phyloP scores from a whole-genome alignment of 176 grass and related monocot genomes.

The Hordeum vulgare region DNA sequence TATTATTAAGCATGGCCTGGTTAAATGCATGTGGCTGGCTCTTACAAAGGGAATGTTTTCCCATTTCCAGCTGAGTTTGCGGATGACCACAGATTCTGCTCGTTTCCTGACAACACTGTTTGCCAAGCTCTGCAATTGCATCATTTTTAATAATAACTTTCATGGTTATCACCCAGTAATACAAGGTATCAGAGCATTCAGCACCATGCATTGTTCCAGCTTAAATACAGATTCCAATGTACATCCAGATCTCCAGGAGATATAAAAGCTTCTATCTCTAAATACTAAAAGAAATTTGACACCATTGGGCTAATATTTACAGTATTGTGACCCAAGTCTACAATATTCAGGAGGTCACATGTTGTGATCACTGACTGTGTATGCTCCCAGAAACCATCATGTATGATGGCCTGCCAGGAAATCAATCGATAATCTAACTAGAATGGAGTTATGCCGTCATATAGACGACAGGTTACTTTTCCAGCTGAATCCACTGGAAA shows the following conservation, averaged over 20 bases:
- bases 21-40: neutral
- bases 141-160: neutral
- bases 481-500: neutral
- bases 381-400: neutral
- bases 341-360: neutral
- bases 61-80: slow-evolving; percentile 4
- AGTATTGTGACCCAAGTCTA: neutral
- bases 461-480: neutral
- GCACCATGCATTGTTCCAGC: neutral
- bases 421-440: slow-evolving; percentile 2
- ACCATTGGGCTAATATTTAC: neutral
- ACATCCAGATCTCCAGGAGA: neutral
- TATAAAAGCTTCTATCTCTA: neutral
- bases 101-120: neutral
- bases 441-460: neutral
- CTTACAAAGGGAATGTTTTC: neutral
- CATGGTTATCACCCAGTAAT: neutral
- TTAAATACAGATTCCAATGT: neutral
- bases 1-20: slow-evolving; percentile 30
- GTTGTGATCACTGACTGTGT: neutral
- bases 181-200: neutral
- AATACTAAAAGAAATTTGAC: neutral
- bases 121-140: neutral
- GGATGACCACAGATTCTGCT: slow-evolving; percentile 7
- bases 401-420: neutral